Conservation (phyloP, 2,329 filamentous ascomycete species). For the Colletotrichum agaves region DNA sequence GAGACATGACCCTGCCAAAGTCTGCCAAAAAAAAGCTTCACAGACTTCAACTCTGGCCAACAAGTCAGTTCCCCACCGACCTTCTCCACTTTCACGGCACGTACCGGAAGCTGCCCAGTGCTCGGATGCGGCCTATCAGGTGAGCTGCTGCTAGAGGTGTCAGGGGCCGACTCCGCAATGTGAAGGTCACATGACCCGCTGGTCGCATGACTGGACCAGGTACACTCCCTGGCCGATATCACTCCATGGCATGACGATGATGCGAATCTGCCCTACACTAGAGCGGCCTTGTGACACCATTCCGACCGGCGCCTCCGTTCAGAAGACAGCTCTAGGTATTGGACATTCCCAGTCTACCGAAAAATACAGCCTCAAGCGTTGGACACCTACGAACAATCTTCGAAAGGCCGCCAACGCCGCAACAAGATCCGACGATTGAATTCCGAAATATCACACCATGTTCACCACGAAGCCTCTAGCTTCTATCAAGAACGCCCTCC, state of each 20-base stretch:
- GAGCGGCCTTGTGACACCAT: neutral
- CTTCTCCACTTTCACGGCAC: neutral
- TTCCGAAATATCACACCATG: conserved; percentile 42
- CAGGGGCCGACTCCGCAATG: neutral
- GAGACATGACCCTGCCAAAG: neutral
- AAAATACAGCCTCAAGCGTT: neutral
- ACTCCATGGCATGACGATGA: conserved; percentile 18
- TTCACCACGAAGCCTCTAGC: conserved; percentile 49
- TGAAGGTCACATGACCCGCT: conserved; percentile 22
- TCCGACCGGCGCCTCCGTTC: neutral
- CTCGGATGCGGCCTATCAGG: neutral
- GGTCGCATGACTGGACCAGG: conserved; percentile 19
- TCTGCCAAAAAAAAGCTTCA: neutral
- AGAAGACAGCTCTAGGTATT: neutral
- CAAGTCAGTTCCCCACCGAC: neutral
- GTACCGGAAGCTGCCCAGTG: neutral
- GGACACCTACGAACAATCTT: too few relatives aligned
- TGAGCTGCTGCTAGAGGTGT: conserved; percentile 19
- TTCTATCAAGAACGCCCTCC: conserved; percentile 54
- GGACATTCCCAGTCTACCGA: neutral
- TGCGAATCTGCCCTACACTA: neutral
- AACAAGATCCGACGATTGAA: neutral
- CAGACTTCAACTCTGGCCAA: conserved; percentile 4
- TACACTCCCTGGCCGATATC: conserved; percentile 8
- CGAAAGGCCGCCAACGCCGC: conserved; percentile 10